Conservation (phyloP, 2,329 filamentous ascomycete species). For the Myotisia sp. region DNA sequence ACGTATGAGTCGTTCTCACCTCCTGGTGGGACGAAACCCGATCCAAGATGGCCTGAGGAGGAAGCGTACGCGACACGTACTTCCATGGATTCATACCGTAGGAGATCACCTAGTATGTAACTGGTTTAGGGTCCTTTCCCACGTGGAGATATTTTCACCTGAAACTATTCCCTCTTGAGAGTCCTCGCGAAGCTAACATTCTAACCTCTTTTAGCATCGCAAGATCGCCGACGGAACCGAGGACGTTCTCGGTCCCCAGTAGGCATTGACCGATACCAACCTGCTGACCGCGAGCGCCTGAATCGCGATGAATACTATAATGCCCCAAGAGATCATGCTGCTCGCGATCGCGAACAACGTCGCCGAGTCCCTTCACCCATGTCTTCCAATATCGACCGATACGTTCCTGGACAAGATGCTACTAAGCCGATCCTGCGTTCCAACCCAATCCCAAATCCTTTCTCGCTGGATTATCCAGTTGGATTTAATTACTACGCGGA, state of each 20-base stretch:
- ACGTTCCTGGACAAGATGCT: slow-evolving; percentile 48
- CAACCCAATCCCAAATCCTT: slow-evolving; percentile 48
- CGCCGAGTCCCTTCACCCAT: slow-evolving; percentile 45
- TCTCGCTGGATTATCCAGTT: slow-evolving; percentile 50
- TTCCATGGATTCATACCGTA: slow-evolving; percentile 29
- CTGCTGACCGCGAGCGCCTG: slow-evolving; percentile 35
- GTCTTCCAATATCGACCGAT: slow-evolving; percentile 47
- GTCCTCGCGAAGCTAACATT: slow-evolving; percentile 5
- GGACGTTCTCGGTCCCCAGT: slow-evolving; percentile 46
- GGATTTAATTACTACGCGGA: slow-evolving; percentile 55
- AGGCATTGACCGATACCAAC: slow-evolving; percentile 51
- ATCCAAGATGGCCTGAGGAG: slow-evolving; percentile 26
- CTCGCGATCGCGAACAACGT: slow-evolving; percentile 42
- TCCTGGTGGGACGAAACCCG: slow-evolving; percentile 16
- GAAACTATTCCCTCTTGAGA: slow-evolving; percentile 20
- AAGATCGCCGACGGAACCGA: slow-evolving; percentile 34
- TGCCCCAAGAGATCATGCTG: slow-evolving; percentile 27
- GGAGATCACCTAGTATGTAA: slow-evolving; percentile 34
- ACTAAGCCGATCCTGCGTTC: slow-evolving; percentile 38
- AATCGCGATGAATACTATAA: slow-evolving; percentile 45
- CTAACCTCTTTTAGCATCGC: slow-evolving; percentile 14
- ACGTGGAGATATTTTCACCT: slow-evolving; percentile 19
- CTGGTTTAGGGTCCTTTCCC: no score
- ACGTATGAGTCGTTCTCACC: slow-evolving; percentile 34
- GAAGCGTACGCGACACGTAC: slow-evolving; percentile 24